A percentile compares a stretch with the other conserved stretches of the same genome.
Evolutionary conservation across 176 grass and related monocot species (phyloP).

Genomic region (Carex littledalei): DNA sequence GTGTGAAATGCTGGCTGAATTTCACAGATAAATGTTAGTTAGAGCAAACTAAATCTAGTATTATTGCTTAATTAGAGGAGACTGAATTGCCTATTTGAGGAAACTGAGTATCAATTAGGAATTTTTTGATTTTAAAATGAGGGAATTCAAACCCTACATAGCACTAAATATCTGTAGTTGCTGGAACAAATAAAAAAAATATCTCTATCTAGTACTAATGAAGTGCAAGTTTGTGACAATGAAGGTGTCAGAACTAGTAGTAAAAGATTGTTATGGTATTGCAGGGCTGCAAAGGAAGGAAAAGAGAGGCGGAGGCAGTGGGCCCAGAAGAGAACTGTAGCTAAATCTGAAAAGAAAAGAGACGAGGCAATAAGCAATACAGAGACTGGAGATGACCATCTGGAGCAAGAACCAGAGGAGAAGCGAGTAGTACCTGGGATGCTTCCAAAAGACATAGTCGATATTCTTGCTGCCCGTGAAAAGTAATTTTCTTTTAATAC

Average conservation of each 20-base stretch:
- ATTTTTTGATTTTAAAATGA: neutral
- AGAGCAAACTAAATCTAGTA: too few relatives aligned
- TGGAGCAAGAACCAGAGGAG: conserved; percentile 23
- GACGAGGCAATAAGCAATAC: neutral
- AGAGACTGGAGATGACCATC: neutral
- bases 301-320: conserved; percentile 21
- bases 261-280: neutral
- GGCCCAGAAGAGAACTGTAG: conserved; percentile 6
- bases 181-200: neutral
- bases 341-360: conserved; percentile 14
- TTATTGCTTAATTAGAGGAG: neutral
- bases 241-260: neutral
- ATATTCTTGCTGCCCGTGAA: conserved; percentile 84
- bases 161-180: neutral
- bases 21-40: too few relatives aligned
- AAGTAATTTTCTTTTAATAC: conserved; percentile 47
- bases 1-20: too few relatives aligned
- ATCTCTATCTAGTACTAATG: neutral
- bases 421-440: conserved; percentile 42
- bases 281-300: conserved; percentile 7
- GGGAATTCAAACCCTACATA: neutral
- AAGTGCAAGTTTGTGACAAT: neutral
- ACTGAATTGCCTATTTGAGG: neutral
- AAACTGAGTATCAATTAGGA: neutral
- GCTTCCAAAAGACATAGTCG: conserved; percentile 70